Base-by-base conservation (phyloP, 192 early-diverging fungal genomes). In the Backusella australiensis region DNA sequence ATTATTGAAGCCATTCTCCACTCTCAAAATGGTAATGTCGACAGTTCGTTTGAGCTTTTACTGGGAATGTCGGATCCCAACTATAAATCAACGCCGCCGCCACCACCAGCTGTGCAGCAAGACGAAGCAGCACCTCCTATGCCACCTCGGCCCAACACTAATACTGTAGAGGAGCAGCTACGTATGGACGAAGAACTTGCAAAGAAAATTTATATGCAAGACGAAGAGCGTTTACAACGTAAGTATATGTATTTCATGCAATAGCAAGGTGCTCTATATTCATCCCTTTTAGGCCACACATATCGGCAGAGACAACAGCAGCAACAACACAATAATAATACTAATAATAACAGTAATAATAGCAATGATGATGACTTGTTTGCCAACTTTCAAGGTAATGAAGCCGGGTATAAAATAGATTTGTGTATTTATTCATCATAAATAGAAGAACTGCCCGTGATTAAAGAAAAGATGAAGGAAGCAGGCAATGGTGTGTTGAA, bases 161-260 rank as follows among this genome's bases (percentile, higher is more conserved):
- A 35, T 17, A 23, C 41, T 17, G 38, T 80, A 44, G 81, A 85
- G 66, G 85, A 89, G 32, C 88, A 89, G 71, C 67, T 89, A 69
- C 79, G 81, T n/a, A 75, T 80, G 32, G 88, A 89, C 34, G 88
- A 89, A 72, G 86, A 89, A 63, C 82, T 82, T 76, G 88, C 88
- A 44, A 81, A 82, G 17, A 80, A 81, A 26, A 44, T 89, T 29
- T 84, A 85, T 0, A 71, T 85, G 34, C 85, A 88, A 76, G 86
- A 85, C 65, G 86, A 87, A 68, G 67, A 71, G 36, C 71, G 85
- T 75, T 21, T 72, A 26, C 67, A 76, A 5, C 21, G 56, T 63
- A 63, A 32, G 56, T 6, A 53, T 53, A 39, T 39, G 11, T 39
- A 12, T 39, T 3, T 11, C 12, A 12, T 39, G 11, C 8, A 39